Base-by-base conservation (phyloP, 768 basidiomycete species). In the Pleurotus cornucopiae region DNA sequence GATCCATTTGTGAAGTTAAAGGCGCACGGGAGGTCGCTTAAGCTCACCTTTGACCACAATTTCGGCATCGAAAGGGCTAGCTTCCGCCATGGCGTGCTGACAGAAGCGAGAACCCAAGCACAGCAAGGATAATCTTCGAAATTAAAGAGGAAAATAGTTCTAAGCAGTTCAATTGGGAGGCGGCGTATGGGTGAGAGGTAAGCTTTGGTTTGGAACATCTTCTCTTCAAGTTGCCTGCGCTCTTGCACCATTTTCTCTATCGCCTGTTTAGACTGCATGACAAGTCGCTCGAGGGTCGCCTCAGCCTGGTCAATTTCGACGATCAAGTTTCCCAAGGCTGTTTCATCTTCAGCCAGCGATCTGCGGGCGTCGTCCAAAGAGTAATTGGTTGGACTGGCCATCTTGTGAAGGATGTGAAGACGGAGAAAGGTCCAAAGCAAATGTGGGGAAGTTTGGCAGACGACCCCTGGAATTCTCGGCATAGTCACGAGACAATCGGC, bases 41-140 rank as follows among this genome's bases (percentile, higher is more conserved):
- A 23, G 74, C 78, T 71, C 63, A 89, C 88, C 77, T 87, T 90
- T 47, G 88, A 87, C 89, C 89, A 91, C 43, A 91, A 68, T 41
- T 63, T 76, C 4, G 89, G 89, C 68, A 88, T 88, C 18, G 77
- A 73, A 26, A 91, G 70, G 2, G 81, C 81, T 41, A 88, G 73
- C 49, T 77, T 73, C 52, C 89, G 75, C 89, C 89, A 91, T 13
- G 78, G 71, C 5, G 76, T 65, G 60, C 82, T 89, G 3, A 91
- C 88, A 0, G 86, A 79, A 3, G 87, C 77, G 41, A 91, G 77
- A 20, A 85, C 79, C 89, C 89, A 91, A 5, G 86, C 85, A 63
- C 81, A 83, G 63, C 84, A 86, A n/a, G 86, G 80, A 65, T 86
- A 76, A 54, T 82, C 80, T 55, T 86, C 82, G 60, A 88, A 90